phyloP scores from a whole-genome alignment of 495 filamentous ascomycete species.

The Tuber calosporum region DNA sequence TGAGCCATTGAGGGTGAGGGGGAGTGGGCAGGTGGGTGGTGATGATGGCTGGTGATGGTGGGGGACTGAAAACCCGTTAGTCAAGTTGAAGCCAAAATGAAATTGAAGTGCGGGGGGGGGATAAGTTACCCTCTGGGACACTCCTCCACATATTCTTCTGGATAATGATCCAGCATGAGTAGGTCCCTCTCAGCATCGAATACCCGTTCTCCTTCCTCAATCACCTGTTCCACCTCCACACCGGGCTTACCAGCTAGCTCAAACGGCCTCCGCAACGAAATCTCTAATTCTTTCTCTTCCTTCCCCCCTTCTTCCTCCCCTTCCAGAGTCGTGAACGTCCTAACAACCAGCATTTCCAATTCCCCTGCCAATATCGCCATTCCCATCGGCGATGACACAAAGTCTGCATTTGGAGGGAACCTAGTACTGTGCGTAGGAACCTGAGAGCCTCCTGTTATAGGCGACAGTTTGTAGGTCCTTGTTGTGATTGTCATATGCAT shows the following conservation, averaged over 20 bases:
- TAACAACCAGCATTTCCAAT: not conserved
- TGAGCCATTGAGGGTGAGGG: not conserved
- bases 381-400: slow-evolving; percentile 1
- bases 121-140: not conserved
- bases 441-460: not conserved
- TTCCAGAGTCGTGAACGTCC: not conserved
- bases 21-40: not conserved
- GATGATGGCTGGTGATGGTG: not conserved
- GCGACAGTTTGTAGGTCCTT: not conserved
- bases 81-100: not conserved
- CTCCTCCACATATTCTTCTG: not conserved
- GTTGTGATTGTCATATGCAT: not conserved
- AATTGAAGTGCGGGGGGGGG: not conserved
- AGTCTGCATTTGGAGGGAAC: not conserved
- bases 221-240: not conserved
- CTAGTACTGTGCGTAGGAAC: not conserved
- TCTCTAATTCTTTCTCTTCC: not conserved
- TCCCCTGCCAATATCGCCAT: not conserved
- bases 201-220: not conserved
- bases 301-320: not conserved
- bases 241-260: not conserved
- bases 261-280: not conserved
- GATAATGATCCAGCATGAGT: not conserved
- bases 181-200: not conserved
- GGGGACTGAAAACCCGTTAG: not conserved